These are phyloP conservation scores for Neopestalotiopsis clavispora DNA, from an alignment of 2,329 filamentous ascomycete species.

Conservation along the genomic window DNA sequence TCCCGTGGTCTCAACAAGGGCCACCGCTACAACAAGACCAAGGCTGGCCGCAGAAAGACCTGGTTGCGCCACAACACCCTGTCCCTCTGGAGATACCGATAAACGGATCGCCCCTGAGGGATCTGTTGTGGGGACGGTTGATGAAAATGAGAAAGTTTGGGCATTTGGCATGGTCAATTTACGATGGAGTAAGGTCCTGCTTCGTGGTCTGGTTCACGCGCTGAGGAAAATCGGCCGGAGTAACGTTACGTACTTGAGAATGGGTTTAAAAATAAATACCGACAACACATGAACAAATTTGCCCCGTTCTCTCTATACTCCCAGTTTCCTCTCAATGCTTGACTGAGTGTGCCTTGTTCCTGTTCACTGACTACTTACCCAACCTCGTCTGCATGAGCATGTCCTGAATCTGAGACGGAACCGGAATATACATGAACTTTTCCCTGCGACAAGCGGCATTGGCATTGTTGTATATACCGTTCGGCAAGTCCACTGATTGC, in stretches of 20 bases:
- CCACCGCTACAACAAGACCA: constrained; percentile 99
- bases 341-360: neutral
- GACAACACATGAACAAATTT: constrained; percentile 7
- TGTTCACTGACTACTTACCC: too few species aligned
- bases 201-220: constrained; percentile 35
- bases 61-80: constrained; percentile 99
- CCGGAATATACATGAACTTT: too few species aligned
- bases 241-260: constrained; percentile 37
- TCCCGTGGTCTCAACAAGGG: constrained; percentile 99
- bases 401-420: too few species aligned
- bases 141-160: constrained; percentile 27
- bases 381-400: too few species aligned
- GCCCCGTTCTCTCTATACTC: neutral
- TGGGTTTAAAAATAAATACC: constrained; percentile 28
- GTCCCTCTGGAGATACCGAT: constrained; percentile 98
- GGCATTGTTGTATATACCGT: too few species aligned
- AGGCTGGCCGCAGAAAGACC: constrained; percentile 96
- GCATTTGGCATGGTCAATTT: constrained; percentile 31
- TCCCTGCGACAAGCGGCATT: too few species aligned
- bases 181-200: constrained; percentile 35
- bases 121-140: constrained; percentile 18
- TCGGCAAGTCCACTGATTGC: too few species aligned
- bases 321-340: neutral
- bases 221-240: constrained; percentile 38
- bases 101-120: constrained; percentile 41